Percentiles rank a stretch among this genome's conserved stretches.
Evolutionary conservation across 108 stramenopile species (phyloP).

Genomic region (Cylindrotheca fusiformis): DNA sequence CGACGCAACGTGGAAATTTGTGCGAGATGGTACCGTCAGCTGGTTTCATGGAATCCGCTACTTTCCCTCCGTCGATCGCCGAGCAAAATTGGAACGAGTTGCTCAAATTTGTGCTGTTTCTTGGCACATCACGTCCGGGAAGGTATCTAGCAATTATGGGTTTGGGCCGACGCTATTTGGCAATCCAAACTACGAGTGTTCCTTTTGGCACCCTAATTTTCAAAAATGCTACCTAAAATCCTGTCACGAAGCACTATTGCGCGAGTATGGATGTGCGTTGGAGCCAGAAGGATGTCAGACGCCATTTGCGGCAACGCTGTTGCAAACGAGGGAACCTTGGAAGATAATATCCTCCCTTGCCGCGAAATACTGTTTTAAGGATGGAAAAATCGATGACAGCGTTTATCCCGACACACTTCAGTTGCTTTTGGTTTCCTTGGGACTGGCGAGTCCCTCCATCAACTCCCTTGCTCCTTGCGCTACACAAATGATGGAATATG

Average conservation of each 20-base stretch:
- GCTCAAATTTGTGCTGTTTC: conserved; percentile 41
- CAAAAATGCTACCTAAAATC: neutral
- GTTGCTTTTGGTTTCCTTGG: neutral
- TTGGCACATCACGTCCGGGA: conserved; percentile 28
- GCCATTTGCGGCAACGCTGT: conserved; percentile 1
- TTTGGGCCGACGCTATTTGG: conserved; percentile 21
- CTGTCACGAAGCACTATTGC: conserved; percentile 11
- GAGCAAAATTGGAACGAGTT: conserved; percentile 19
- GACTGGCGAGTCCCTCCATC: neutral
- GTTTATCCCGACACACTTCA: conserved; percentile 6
- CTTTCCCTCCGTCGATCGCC: neutral
- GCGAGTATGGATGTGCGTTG: conserved; percentile 19
- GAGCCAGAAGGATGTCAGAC: neutral
- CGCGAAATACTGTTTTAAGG: conserved; percentile 4
- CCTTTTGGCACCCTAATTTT: conserved; percentile 2
- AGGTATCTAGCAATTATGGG: conserved; percentile 13
- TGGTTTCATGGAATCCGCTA: conserved; percentile 44
- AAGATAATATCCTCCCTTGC: conserved; percentile 4
- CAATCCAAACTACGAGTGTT: conserved; percentile 8
- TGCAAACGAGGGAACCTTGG: conserved; percentile 8
- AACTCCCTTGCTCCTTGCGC: conserved; percentile 1
- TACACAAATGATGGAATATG: conserved; percentile 32
- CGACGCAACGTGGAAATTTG: conserved; percentile 30
- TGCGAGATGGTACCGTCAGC: conserved; percentile 48
- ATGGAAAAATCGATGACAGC: neutral